Base-by-base conservation (phyloP, 1,284 basidiomycete genomes). In the Fomitopsis schrenkii region DNA sequence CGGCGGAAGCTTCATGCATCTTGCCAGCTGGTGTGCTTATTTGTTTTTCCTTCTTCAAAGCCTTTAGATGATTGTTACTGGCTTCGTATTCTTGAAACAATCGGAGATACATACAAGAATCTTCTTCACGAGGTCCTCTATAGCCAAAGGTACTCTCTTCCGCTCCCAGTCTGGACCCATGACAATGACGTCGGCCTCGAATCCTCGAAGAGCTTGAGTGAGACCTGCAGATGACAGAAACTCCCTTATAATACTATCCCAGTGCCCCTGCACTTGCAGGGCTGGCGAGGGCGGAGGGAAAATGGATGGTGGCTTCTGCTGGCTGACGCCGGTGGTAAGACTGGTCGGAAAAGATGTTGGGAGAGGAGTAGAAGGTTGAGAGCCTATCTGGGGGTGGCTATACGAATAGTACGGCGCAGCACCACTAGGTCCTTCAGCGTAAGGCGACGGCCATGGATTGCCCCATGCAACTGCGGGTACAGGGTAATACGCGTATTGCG, bases 101-200 rank as follows among this genome's bases (percentile, higher is more conserved):
- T 12, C 3, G 10, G 48, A 30, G 26, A 7, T 22, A 26, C 45
- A 12, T 48, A 28, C 41, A 22, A 42, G 73, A 44, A 90, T 74
- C 61, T 80, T 77, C 46, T 78, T 75, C 52, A 80, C 72, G 38
- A 93, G 73, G 40, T 80, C 77, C 9, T 76, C 72, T 46, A 91
- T 72, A 8, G 88, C 88, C 0, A 66, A 70, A 5, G 84, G 83
- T 1, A 91, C 74, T 30, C 75, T 76, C 59, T 79, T 76, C 54
- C 76, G 76, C 71, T 92, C 90, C 80, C 83, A 88, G 0, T 85
- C 83, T 0, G 79, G 69, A 63, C 86, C 91, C 74, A 92, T 72
- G 5, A 90, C 79, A 9, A 92, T 70, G 75, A 92, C 82, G 67
- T 93, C 91, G 26, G 80, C 74, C 67, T 90, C 85, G 62, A 93